phyloP scores from a whole-genome alignment of 2,329 filamentous ascomycete genomes.

The Reticulascus tulasneorum region DNA sequence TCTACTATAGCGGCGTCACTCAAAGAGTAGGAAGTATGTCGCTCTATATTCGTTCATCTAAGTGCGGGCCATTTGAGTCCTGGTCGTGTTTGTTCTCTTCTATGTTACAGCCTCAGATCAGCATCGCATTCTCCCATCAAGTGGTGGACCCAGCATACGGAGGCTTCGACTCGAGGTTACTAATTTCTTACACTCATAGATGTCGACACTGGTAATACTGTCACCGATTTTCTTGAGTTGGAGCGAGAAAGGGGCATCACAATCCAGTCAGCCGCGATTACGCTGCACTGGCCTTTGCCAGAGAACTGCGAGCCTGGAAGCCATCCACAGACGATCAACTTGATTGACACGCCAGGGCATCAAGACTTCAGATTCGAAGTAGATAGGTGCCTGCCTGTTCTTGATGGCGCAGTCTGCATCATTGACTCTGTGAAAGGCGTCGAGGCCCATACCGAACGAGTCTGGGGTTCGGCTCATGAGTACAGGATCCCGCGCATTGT shows the following conservation, averaged over 20 bases:
- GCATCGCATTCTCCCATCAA: constrained; percentile 10
- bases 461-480: constrained; percentile 85
- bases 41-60: no score
- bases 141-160: no score
- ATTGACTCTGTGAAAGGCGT: constrained; percentile 90
- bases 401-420: constrained; percentile 90
- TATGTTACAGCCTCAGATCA: neutral
- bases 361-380: constrained; percentile 98
- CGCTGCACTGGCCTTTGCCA: constrained; percentile 81
- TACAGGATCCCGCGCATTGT: constrained; percentile 80
- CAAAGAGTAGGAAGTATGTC: constrained; percentile 69
- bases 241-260: constrained; percentile 92
- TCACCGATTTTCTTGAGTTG: constrained; percentile 93
- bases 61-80: neutral
- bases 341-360: constrained; percentile 95
- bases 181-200: constrained; percentile 42
- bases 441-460: constrained; percentile 94
- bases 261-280: constrained; percentile 95
- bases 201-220: constrained; percentile 93
- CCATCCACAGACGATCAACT: constrained; percentile 68
- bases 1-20: constrained; percentile 91
- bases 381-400: constrained; percentile 78
- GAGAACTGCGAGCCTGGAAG: constrained; percentile 34
- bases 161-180: neutral
- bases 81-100: constrained; percentile 4